Base-by-base conservation (phyloP, 1,284 basidiomycete genomes). In the Melampsora larici-populina region DNA sequence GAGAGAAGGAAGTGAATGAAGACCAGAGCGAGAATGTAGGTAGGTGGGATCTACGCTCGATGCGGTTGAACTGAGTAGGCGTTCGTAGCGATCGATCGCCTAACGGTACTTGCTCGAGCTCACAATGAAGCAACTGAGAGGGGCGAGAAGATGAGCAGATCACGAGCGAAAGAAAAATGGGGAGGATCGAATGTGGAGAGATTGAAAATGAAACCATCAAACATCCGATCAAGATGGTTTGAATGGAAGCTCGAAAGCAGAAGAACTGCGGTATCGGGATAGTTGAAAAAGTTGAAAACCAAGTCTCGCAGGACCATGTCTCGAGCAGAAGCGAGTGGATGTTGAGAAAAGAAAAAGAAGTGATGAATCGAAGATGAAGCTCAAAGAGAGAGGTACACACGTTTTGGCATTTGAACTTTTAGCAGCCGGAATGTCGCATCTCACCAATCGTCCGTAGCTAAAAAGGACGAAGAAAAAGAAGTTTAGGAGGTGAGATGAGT, bases 401-500 rank as follows among this genome's bases (percentile, higher is more conserved):
- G 73, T 67, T 76, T 76, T 76, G 66, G 73, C 73, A 76, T 64
- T 76, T 21, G 73, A 43, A 43, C 73, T 76, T 68, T 76, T 76
- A 40, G 73, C 65, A 40, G 73, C 73, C 9, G 73, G 73, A 43
- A 76, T 76, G 65, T 76, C 73, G 64, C 73, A 76, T 48, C 73
- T 55, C 13, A 76, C 73, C 31, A 76, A 51, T 33, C 73, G 64
- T 24, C 73, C 73, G n/a, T 68, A 76, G 29, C 73, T 76, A 29
- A 49, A 11, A 26, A 60, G 7, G 29, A 29, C 2, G 43, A 55
- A 64, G 49, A 18, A 1, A 48, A 33, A 29, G 31, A 36, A 15
- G 65, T 67, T 13, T 1, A 29, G n/a, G 26, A 66, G 24, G 31
- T 33, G 62, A 33, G 26, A 74, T 29, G 24, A 29, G 36, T 62